Evolutionary conservation across 331 rosid species (phyloP), one percentile per base, ranked within the genome.

Genomic region (Spiraea crenata): DNA sequence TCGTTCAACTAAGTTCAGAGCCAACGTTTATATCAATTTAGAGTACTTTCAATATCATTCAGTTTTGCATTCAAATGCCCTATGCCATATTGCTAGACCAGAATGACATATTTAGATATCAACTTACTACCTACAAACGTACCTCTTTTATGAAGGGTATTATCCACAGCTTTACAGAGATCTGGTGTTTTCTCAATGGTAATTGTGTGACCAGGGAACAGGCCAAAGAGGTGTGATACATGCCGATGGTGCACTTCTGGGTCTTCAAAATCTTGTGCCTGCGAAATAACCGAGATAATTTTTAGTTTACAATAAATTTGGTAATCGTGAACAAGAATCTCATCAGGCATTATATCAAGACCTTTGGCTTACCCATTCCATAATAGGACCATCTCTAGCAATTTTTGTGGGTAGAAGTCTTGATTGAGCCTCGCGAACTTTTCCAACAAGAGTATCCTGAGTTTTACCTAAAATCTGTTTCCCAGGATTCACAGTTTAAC

Each of bases 151-250:
- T 74, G 77, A 16, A 92, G 87, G 63, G 92, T 85, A 74, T 54
- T n/a, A 41, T 85, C 82, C 63, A 81, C 96, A 50, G 97, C 97
- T 85, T 83, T 87, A 71, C 89, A 86, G 46, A 92, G 86, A 74
- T 83, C 88, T 77, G 93, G 92, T 76, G 88, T 89, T 79, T 84
- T 82, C 65, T 82, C 95, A 4, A 82, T 75, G 71, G 82, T 85
- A 50, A 91, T 89, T 39, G 92, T 86, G 81, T 93, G 99, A 34
- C 97, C 99, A 1, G 97, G 97, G 85, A 81, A 93, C 73, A 93
- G 81, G 72, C 99, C 96, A 71, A 89, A 93, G 70, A 93, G 82
- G 71, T 89, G 97, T 0, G 99, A 93, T 70, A 93, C 79, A 77
- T 89, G 96, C 57, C 97, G 84, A 83, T 93, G 97, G 75, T 87